These are phyloP conservation scores for Cichorium intybus DNA, from an alignment of 140 eudicot genomes.

Conservation along the genomic window DNA sequence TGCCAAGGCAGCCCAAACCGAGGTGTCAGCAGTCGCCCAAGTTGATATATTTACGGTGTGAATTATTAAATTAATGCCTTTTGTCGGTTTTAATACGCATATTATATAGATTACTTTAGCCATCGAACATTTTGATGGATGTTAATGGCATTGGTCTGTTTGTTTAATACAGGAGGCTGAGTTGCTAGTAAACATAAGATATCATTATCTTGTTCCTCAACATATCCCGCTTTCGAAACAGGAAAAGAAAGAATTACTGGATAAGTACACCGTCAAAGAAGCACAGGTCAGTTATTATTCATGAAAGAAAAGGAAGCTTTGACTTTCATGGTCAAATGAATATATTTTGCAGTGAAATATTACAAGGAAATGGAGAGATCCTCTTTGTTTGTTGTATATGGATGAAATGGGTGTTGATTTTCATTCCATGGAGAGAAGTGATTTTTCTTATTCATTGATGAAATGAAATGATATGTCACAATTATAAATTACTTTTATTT, in stretches of 20 bases:
- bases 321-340: constrained; percentile 11
- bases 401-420: no score
- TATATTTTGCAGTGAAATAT: no score
- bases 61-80: no score
- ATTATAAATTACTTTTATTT: no score
- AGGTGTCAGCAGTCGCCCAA: constrained; percentile 29
- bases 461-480: no score
- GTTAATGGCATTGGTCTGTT: background rate
- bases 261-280: constrained; percentile 33
- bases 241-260: constrained; percentile 32
- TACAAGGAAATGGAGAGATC: no score
- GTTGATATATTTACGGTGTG: constrained; percentile 31
- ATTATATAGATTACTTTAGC: background rate
- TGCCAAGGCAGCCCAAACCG: constrained; percentile 30
- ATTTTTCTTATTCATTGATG: no score
- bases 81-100: background rate
- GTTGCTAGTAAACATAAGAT: constrained; percentile 36
- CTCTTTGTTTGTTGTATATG: no score
- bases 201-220: constrained; percentile 39
- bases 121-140: no score
- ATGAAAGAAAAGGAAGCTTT: constrained; percentile 6
- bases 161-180: constrained; percentile 33
- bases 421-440: no score
- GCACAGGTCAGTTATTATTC: constrained; percentile 24
- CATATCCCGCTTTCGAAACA: constrained; percentile 34